Percentiles rank a stretch among this genome's conserved stretches.
Conservation (phyloP, 306 rosid genomes). For the Fagus crenata region DNA sequence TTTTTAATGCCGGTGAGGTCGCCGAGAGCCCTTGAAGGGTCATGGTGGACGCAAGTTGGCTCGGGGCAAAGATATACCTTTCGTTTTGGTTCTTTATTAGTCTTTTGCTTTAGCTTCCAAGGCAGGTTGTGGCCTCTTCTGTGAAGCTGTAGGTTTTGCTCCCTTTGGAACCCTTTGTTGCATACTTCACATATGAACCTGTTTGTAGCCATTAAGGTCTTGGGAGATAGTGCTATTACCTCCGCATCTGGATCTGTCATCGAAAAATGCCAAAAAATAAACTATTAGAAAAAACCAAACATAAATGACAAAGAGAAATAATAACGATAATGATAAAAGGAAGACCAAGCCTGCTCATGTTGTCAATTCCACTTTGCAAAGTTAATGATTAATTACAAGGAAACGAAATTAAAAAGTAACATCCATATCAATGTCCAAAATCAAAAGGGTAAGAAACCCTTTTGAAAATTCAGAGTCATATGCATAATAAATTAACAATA, state of each 20-base stretch:
- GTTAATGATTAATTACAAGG: neutral
- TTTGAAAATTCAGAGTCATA: slow-evolving; percentile 16
- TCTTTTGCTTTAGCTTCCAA: slow-evolving; percentile 93
- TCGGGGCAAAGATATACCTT: slow-evolving; percentile 95
- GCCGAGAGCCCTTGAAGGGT: slow-evolving; percentile 88
- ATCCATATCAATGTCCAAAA: too few species aligned
- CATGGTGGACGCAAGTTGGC: slow-evolving; percentile 92
- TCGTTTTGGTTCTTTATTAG: slow-evolving; percentile 71
- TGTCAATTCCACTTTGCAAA: neutral
- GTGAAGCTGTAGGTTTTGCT: slow-evolving; percentile 92
- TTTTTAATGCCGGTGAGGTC: slow-evolving; percentile 94
- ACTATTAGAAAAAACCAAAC: slow-evolving; percentile 18
- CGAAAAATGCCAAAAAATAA: slow-evolving; percentile 18
- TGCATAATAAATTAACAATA: slow-evolving; percentile 1
- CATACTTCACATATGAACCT: slow-evolving; percentile 96
- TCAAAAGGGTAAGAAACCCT: too few species aligned
- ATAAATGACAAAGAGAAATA: neutral
- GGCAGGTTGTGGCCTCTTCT: slow-evolving; percentile 98
- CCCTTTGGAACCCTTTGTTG: slow-evolving; percentile 97
- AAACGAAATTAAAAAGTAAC: neutral
- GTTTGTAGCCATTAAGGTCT: slow-evolving; percentile 97
- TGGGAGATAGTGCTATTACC: slow-evolving; percentile 85
- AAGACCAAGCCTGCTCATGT: neutral
- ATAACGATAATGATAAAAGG: neutral
- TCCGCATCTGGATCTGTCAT: slow-evolving; percentile 87